These are phyloP conservation scores for Colletotrichum sp. DNA, from an alignment of 2,329 filamentous ascomycete species.

Conservation along the genomic window DNA sequence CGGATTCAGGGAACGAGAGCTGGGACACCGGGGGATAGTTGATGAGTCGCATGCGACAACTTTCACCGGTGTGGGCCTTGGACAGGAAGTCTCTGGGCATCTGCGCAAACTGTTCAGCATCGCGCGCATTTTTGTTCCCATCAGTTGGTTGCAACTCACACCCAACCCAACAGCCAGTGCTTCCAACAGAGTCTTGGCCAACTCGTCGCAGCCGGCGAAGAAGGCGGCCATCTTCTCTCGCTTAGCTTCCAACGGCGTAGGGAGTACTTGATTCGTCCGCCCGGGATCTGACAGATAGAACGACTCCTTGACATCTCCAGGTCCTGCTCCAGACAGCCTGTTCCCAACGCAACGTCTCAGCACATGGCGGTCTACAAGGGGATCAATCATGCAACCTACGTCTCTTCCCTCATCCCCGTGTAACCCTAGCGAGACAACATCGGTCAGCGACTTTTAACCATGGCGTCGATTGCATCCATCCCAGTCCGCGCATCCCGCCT, in stretches of 20 bases:
- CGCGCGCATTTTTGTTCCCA: neutral
- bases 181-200: conserved; percentile 13
- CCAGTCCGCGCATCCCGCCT: neutral
- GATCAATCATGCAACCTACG: neutral
- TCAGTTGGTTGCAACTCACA: conserved; percentile 43
- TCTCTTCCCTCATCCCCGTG: conserved; percentile 23
- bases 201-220: conserved; percentile 4
- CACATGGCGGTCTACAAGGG: neutral
- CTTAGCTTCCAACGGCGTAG: conserved; percentile 1
- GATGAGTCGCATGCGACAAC: conserved; percentile 49
- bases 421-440: conserved; percentile 15
- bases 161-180: conserved; percentile 76
- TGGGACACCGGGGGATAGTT: conserved; percentile 71
- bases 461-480: neutral
- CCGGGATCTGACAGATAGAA: conserved; percentile 22
- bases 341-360: neutral
- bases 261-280: neutral
- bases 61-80: conserved; percentile 49
- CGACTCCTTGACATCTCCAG: conserved; percentile 21
- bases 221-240: conserved; percentile 2
- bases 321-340: conserved; percentile 19
- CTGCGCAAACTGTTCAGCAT: neutral
- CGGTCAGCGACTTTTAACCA: neutral
- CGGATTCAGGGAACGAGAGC: conserved; percentile 58
- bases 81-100: conserved; percentile 58